Base-by-base conservation (phyloP, 768 basidiomycete genomes). In the Boletus reticulatus region DNA sequence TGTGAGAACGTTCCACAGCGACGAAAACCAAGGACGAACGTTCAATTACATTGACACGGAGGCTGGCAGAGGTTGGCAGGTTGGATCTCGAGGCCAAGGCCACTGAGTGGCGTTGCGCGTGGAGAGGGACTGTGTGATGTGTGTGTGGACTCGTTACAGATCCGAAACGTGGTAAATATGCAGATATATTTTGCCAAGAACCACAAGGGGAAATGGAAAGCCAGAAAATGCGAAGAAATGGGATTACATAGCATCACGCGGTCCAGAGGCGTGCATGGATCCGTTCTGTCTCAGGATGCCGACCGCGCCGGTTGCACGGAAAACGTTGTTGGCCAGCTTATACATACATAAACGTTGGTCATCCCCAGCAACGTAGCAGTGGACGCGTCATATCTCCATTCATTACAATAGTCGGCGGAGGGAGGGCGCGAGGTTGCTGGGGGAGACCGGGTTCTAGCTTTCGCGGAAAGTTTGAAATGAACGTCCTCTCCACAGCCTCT, bases 261-360 rank as follows among this genome's bases (percentile, higher is more conserved):
- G 45, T 17, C 36, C 43, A 39, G 22, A 38, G 32, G 44, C 34
- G n/a, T 34, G 44, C 36, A 27, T 27, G 27, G 27, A 27, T 27
- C 8, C 27, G 27, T 20, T 16, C 17, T 43, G 58, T 63, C 59
- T 54, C 53, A 64, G 51, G 51, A 62, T 60, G 62, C 65, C 59
- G 59, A 20, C 42, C 50, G 53, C 45, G 50, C 59, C 51, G 62
- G 29, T 29, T 29, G 29, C 29, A 29, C 29, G 29, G 29, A 60
- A 52, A 66, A 65, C 60, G 64, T 59, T 59, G 66, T 55, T 67
- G 47, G 50, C 29, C 46, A 55, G 61, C 60, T 56, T 60, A 22
- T 22, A 22, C 22, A 22, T 22, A 22, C 22, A 49, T 24, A 42
- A 56, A 61, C 59, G 59, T 55, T 56, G 53, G 41, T 17, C 29